Evolutionary conservation across 208 protist species (phyloP).

Genomic region (Leishmania turanica): DNA sequence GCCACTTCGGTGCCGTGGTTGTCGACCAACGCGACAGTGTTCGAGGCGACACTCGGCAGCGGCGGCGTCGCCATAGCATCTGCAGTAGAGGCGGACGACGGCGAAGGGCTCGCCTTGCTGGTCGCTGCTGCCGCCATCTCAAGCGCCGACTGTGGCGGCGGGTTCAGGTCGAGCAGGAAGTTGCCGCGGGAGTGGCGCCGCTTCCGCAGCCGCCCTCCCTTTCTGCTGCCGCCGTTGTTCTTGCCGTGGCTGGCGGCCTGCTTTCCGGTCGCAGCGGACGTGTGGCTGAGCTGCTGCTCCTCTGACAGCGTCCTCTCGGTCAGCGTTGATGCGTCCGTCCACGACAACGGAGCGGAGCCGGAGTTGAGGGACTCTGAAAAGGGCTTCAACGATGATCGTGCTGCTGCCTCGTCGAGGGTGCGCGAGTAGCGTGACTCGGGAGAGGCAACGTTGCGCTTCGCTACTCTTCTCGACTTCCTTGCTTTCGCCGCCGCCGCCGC

Average conservation of each 20-base stretch:
- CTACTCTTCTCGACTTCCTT: not conserved
- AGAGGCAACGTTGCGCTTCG: not conserved
- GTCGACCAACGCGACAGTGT: not conserved
- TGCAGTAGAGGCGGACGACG: too few relatives aligned
- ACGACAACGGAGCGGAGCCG: slow-evolving; percentile 8
- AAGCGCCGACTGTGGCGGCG: slow-evolving; percentile 1
- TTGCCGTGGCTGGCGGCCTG: not conserved
- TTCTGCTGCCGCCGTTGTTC: not conserved
- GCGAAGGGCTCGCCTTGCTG: too few relatives aligned
- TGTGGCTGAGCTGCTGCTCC: not conserved
- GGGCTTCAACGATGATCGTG: not conserved
- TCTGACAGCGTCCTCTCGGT: not conserved
- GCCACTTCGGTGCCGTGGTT: not conserved
- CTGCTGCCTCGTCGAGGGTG: not conserved
- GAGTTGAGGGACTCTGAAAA: not conserved
- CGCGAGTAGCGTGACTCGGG: slow-evolving; percentile 4
- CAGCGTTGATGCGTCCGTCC: slow-evolving; percentile 1
- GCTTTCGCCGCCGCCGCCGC: not conserved
- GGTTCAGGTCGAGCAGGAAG: slow-evolving; percentile 7
- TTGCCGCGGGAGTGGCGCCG: not conserved
- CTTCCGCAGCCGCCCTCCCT: not conserved
- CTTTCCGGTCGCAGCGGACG: not conserved
- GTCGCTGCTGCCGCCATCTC: not conserved
- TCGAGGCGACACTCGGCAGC: not conserved
- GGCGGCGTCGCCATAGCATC: not conserved